Percentiles rank a stretch among this genome's conserved stretches.
phyloP scores from a whole-genome alignment of 108 stramenopile species.

The Conticribra weissflogii region DNA sequence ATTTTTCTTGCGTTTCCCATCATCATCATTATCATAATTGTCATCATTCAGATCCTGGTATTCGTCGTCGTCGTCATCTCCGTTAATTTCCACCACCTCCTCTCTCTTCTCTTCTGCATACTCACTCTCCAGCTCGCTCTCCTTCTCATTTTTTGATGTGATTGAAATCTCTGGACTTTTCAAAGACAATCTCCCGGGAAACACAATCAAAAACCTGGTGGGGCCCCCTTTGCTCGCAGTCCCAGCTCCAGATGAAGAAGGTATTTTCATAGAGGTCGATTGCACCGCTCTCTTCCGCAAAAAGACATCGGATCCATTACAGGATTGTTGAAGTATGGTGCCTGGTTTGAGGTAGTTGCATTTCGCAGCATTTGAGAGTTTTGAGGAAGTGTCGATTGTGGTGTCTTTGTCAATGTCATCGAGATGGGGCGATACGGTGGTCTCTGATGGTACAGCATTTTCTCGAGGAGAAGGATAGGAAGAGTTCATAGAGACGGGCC shows the following conservation, averaged over 20 bases:
- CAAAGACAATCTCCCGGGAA: constrained; percentile 43
- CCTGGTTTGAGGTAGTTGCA: constrained; percentile 29
- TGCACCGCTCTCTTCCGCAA: constrained; percentile 47
- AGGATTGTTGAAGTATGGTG: constrained; percentile 19
- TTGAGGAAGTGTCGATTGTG: background rate
- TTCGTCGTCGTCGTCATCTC: constrained; percentile 8
- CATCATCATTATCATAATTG: background rate
- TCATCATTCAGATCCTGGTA: background rate
- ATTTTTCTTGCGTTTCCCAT: background rate
- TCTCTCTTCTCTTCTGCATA: too few relatives aligned
- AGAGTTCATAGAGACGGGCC: background rate
- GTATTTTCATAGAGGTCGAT: constrained; percentile 10
- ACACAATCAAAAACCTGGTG: constrained; percentile 37
- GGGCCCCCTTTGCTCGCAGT: constrained; percentile 17
- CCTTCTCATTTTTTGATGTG: background rate
- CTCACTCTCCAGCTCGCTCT: background rate
- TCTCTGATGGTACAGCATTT: background rate
- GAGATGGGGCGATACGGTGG: background rate
- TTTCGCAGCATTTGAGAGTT: too few relatives aligned
- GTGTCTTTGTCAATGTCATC: background rate
- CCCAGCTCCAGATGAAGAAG: background rate
- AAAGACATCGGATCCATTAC: constrained; percentile 52
- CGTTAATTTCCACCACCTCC: background rate
- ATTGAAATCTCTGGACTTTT: constrained; percentile 20
- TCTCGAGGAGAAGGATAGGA: background rate